Base-by-base conservation (phyloP, 1,284 basidiomycete species). In the Schizophyllum commune region DNA sequence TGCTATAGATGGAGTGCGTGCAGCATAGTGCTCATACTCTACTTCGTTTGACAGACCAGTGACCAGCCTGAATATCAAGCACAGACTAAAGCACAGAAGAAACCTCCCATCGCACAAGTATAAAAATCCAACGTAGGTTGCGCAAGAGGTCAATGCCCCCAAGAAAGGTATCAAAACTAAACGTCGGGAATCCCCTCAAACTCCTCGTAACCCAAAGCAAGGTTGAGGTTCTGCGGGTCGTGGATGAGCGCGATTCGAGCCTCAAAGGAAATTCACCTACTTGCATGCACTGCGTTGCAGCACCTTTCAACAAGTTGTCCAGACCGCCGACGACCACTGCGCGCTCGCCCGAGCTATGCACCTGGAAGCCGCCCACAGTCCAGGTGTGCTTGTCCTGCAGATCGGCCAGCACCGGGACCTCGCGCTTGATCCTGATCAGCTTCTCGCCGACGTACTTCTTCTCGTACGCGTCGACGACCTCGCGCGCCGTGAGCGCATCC, bases 291-390 rank as follows among this genome's bases (percentile, higher is more conserved):
- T 99, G 97, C 19, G 96, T 99, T 6, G 96, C 96, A 56, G 96
- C 97, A 9, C 96, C 96, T 75, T 99, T 99, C 64, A 99, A 80
- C 62, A 99, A 76, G 76, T 99, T 99, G 73, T 99, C 97, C 66
- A 99, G 75, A 0, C 94, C 93, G 60, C 93, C 94, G 11, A 97
- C 94, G 5, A 98, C 85, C 17, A 99, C 96, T 2, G 92, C 96
- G 55, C 96, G 79, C 69, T 93, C 90, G 0, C 93, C 92, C 52
- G 83, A 82, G 62, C 88, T 91, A 73, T 97, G 93, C 11, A 98
- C 91, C 75, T 99, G 97, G 72, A 96, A 88, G 2, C 96, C 96
- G 62, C 97, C 96, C 55, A 94, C 88, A 55, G 81, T 83, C 89
- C 94, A 95, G 0, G 93, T 92, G 70, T 99, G 96, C 71, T 86